Percentiles rank a stretch among this genome's conserved stretches.
Evolutionary conservation across 169 alveolate species (phyloP).

Genomic region (Pseudocohnilembus persalinus): DNA sequence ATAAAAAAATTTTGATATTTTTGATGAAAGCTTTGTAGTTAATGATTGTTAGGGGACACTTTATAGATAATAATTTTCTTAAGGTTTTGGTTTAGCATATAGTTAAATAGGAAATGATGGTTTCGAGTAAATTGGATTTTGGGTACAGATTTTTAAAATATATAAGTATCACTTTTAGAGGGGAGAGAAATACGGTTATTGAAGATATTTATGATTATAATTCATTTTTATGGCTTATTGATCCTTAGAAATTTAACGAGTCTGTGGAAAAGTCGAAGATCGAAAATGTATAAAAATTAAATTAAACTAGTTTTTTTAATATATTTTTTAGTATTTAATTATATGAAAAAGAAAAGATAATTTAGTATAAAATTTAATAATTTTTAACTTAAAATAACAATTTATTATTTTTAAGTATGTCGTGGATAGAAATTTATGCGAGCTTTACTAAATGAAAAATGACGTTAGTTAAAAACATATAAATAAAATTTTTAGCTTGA

Average conservation of each 20-base stretch:
- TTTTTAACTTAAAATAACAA: too few relatives aligned
- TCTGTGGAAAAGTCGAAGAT: constrained; percentile 25
- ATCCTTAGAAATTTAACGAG: constrained; percentile 27
- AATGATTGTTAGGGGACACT: constrained; percentile 32
- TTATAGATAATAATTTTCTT: constrained; percentile 43
- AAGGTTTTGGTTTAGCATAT: constrained; percentile 36
- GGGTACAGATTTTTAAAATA: constrained; percentile 43
- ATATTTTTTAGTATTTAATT: too few relatives aligned
- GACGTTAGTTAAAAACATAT: constrained; percentile 3
- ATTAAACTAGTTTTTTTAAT: too few relatives aligned
- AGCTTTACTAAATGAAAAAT: neutral
- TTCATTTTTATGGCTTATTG: constrained; percentile 43
- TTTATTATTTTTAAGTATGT: constrained; percentile 6
- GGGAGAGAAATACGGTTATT: constrained; percentile 33
- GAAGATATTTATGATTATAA: constrained; percentile 41
- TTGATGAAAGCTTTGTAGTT: constrained; percentile 24
- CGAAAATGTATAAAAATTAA: too few relatives aligned
- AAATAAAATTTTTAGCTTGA: constrained; percentile 20
- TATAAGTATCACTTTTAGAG: constrained; percentile 31
- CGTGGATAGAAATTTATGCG: constrained; percentile 28
- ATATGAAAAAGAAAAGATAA: neutral
- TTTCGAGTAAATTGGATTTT: constrained; percentile 33
- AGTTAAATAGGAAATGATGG: constrained; percentile 27
- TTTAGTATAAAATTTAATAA: too few relatives aligned
- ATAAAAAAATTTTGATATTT: constrained; percentile 11